Evolutionary conservation across 495 filamentous ascomycete genomes (phyloP), one percentile per base, ranked within the genome.

Genomic region (Lasiosphaeria ovina): DNA sequence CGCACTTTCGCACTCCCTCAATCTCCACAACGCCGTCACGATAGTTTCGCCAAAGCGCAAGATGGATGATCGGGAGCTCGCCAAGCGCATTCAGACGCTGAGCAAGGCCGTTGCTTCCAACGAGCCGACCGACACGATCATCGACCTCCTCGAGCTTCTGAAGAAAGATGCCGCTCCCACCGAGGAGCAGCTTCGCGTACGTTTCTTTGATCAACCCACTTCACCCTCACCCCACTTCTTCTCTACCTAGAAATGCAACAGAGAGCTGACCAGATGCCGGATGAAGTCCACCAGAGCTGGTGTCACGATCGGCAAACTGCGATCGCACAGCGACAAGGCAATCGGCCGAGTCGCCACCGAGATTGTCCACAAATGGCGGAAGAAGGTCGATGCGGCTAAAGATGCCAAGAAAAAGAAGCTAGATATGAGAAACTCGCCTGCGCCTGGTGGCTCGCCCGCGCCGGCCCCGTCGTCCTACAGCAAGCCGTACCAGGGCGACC

Each of bases 351-450:
- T 90, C 48, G 88, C 93, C 3, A 78, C 77, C 58, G 89, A 94
- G 62, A 90, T 98, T 54, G 91, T 98, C 17, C 79, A 79, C 45
- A 93, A 90, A 66, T 98, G 94, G 94, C 87, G 87, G 63, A 86
- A 84, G 56, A 87, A 91, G 38, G 88, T 98, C 50, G 84, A 89
- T 47, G 72, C 74, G 45, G 86, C 87, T 68, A 84, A 87, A 62
- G 87, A 88, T 57, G 74, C 77, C 7, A 81, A 79, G 57, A 82
- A 77, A 33, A 76, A 79, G 31, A 76, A 82, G 36, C 79, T 79
- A 60, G 78, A 77, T 56, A 71, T 61, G 55, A 60, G 71, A 56
- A 73, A 70, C 24, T 72, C 75, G 9, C 70, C 75, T 12, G 70
- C 77, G 3, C 77, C 81, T 3, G 75, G 67, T 6, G 54, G 62